A percentile compares a stretch with the other conserved stretches of the same genome.
Evolutionary conservation across 805 yeast species (phyloP).

Genomic region (Candida schatavii): DNA sequence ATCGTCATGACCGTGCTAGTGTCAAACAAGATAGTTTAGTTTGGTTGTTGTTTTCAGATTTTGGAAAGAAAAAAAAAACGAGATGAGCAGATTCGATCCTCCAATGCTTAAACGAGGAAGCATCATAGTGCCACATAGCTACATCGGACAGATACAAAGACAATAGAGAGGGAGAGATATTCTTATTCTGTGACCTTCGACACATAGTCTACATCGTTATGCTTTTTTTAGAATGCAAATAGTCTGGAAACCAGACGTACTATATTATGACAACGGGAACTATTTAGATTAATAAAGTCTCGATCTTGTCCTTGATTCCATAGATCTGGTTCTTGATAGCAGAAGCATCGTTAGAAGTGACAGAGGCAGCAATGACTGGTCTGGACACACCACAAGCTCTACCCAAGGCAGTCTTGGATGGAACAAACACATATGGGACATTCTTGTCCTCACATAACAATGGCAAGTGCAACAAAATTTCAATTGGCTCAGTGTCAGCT

Average conservation of each 20-base stretch:
- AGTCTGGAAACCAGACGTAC: not conserved
- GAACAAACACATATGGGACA: conserved; percentile 98
- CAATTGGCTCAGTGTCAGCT: conserved; percentile 99
- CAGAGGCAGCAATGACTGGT: conserved; percentile 98
- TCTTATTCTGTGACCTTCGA: too few species aligned
- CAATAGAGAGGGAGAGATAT: too few species aligned
- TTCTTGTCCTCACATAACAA: conserved; percentile 98
- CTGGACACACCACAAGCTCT: conserved; percentile 99
- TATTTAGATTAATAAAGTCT: conserved; percentile 82
- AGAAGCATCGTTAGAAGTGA: conserved; percentile 97
- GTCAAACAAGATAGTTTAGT: too few species aligned
- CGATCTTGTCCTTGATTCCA: conserved; percentile 98
- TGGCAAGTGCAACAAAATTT: conserved; percentile 95
- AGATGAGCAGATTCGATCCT: too few species aligned
- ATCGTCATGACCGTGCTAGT: too few species aligned
- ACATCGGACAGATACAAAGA: too few species aligned
- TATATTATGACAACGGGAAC: not conserved
- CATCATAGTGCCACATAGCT: too few species aligned
- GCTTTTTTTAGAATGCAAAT: not conserved
- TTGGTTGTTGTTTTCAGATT: too few species aligned
- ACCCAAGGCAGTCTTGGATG: conserved; percentile 97
- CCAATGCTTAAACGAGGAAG: too few species aligned
- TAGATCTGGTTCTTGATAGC: conserved; percentile 96
- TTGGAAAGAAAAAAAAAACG: too few species aligned
- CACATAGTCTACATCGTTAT: too few species aligned